Evolutionary conservation across 2,329 filamentous ascomycete genomes (phyloP).

Genomic region (Ceratocystis colombiana): DNA sequence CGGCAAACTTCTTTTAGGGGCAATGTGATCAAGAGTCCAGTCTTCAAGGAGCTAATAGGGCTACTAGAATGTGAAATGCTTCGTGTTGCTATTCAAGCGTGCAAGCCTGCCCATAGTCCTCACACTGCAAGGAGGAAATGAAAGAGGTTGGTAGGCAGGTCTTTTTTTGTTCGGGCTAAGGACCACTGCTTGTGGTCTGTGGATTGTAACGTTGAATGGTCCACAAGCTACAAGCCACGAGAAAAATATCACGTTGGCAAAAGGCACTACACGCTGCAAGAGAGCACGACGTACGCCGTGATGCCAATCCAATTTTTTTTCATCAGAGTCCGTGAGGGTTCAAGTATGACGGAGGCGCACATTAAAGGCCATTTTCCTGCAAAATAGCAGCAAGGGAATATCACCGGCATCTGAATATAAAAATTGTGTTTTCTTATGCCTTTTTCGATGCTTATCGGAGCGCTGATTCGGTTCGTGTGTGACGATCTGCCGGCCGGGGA

Average conservation of each 20-base stretch:
- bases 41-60: neutral
- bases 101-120: neutral
- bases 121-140: neutral
- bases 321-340: neutral
- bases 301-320: neutral
- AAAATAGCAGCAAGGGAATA: neutral
- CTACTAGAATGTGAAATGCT: neutral
- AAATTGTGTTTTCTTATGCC: neutral
- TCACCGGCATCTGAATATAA: no score
- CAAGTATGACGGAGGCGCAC: neutral
- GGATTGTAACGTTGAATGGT: neutral
- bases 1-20: neutral
- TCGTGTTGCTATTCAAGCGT: neutral
- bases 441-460: slow-evolving; percentile 21
- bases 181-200: neutral
- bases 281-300: slow-evolving; percentile 8
- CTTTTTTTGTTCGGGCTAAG: neutral
- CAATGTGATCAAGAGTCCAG: no score
- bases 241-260: neutral
- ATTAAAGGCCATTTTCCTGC: neutral
- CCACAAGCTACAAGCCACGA: slow-evolving; percentile 2
- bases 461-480: slow-evolving; percentile 12
- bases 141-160: neutral
- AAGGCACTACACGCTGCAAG: slow-evolving; percentile 1
- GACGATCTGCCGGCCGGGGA: neutral